Percentiles rank a stretch among this genome's conserved stretches.
These are phyloP conservation scores for Alloteropsis semialata DNA, from an alignment of 176 grass and related monocot genomes.

Conservation along the genomic window DNA sequence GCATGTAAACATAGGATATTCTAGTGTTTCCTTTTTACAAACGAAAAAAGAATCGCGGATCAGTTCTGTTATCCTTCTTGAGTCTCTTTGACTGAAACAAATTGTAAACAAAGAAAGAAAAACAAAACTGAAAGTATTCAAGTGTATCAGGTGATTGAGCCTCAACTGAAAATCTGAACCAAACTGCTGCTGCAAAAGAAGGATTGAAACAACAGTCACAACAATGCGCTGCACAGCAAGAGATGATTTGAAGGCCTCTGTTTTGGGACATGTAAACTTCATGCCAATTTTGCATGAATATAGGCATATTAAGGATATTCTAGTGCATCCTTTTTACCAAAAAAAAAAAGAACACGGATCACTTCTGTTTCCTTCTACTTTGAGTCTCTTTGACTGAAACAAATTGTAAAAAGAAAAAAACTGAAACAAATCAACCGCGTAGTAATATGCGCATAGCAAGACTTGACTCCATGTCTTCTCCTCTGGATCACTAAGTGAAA, in stretches of 20 bases:
- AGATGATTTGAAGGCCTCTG: background rate
- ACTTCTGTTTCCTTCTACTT: too few relatives aligned
- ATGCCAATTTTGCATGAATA: background rate
- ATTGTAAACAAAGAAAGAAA: too few relatives aligned
- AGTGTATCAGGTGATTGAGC: background rate
- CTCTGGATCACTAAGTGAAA: background rate
- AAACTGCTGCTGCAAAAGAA: background rate
- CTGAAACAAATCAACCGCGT: too few relatives aligned
- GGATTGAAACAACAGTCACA: background rate
- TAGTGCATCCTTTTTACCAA: too few relatives aligned
- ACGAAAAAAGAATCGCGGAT: too few relatives aligned
- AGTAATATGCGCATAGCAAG: background rate
- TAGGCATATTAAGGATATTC: background rate
- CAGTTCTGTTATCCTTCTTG: too few relatives aligned
- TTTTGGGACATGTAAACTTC: background rate
- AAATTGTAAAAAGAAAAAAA: too few relatives aligned
- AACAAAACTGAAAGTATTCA: too few relatives aligned
- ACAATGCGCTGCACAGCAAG: background rate
- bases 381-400: too few relatives aligned
- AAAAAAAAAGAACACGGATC: too few relatives aligned
- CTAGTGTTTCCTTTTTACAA: too few relatives aligned
- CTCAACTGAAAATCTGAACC: background rate
- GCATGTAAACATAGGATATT: background rate
- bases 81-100: too few relatives aligned
- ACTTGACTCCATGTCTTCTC: background rate